Base-by-base conservation (phyloP, 768 basidiomycete genomes). In the Chalciporus pseudorubinellus region DNA sequence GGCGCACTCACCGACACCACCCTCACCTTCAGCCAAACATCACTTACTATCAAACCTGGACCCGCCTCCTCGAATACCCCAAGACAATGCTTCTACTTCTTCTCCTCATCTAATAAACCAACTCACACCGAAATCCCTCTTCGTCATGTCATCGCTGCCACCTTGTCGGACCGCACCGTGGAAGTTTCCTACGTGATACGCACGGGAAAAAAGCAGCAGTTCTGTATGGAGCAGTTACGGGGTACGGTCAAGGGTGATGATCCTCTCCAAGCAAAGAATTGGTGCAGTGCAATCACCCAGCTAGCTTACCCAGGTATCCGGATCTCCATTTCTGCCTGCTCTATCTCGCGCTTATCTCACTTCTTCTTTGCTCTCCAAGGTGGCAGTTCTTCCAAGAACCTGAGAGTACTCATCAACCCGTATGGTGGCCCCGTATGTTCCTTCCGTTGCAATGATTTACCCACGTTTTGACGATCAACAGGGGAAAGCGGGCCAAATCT, bases 361-460 rank as follows among this genome's bases (percentile, higher is more conserved):
- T 54, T 45, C 14, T 29, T 10, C 39, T 53, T 40, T 28, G 19
- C 29, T 26, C 9, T 6, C 36, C 20, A 48, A 76, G 87, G 80
- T 38, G 66, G 80, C n/a, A 77, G 78, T 58, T 81, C 76, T 19
- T 65, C 73, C 44, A 76, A 84, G 41, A 70, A 73, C 18, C 62
- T 95, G 26, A 81, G 83, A 55, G 77, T 93, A 8, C 63, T 95
- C 39, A 75, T 95, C 34, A 95, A 94, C 65, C 92, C 92, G 9
- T 70, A 77, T 49, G 84, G 92, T 45, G 92, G 92, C n/a, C 77
- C 74, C 19, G 91, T 90, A 63, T 26, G 84, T 73, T 1, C 33
- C 19, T 19, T 36, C 18, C 6, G 16, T 43, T 11, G 39, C 16
- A 36, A 29, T 26, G 18, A n/a, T 33, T 31, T n/a, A 6, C 46